Evolutionary conservation across 208 protist genomes (phyloP).

Genomic region (Leishmania lainsoni): DNA sequence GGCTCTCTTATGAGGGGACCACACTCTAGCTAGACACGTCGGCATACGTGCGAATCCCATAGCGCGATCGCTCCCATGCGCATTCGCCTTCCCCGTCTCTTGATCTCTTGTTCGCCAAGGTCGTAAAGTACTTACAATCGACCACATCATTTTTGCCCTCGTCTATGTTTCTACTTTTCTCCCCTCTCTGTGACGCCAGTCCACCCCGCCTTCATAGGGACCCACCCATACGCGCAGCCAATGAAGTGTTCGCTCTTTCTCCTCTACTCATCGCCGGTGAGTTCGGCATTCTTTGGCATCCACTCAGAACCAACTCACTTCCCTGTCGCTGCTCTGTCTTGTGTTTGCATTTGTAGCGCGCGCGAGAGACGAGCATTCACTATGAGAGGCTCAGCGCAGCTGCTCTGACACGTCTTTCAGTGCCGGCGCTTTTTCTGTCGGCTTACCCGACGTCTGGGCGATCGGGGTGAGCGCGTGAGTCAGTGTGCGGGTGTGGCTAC

Average conservation of each 20-base stretch:
- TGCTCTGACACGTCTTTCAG: not conserved
- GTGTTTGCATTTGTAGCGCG: not conserved
- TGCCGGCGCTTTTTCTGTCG: not conserved
- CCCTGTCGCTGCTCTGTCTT: not conserved
- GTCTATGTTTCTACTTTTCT: not conserved
- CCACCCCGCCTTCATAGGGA: not conserved
- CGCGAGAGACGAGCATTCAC: not conserved
- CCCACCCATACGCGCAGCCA: not conserved
- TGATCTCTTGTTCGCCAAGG: not conserved
- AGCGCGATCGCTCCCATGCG: not conserved
- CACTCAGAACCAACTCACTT: not conserved
- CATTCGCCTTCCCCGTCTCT: not conserved
- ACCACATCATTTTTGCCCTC: not conserved
- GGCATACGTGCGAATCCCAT: not conserved
- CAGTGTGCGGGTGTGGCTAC: not conserved
- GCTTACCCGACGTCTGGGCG: not conserved
- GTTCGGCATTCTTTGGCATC: not conserved
- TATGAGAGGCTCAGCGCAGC: not conserved
- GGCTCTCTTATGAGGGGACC: no score
- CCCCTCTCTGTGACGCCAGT: not conserved
- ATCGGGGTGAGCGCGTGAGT: not conserved
- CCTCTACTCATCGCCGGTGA: not conserved
- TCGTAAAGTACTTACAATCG: not conserved
- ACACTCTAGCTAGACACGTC: not conserved
- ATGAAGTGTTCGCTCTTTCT: not conserved